Evolutionary conservation across 495 filamentous ascomycete genomes (phyloP).

Genomic region (Xylaria sp.): DNA sequence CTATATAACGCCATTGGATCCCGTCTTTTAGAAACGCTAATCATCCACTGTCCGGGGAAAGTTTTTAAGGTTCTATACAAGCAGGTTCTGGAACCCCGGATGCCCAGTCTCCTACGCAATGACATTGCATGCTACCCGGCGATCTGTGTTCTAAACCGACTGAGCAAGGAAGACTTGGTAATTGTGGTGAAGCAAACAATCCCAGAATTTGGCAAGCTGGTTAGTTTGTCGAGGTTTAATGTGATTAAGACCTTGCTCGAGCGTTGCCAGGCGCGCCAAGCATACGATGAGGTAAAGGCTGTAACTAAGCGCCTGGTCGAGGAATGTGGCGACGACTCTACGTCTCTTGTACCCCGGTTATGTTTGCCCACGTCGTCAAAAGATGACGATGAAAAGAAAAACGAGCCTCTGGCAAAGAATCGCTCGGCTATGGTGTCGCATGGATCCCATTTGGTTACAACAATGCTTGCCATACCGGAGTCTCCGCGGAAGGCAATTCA

Average conservation of each 20-base stretch:
- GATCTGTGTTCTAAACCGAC: constrained; percentile 76
- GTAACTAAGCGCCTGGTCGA: constrained; percentile 66
- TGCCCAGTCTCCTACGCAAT: constrained; percentile 81
- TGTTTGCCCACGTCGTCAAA: constrained; percentile 56
- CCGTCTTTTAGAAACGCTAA: constrained; percentile 83
- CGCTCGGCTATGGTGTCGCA: constrained; percentile 52
- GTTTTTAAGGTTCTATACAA: constrained; percentile 85
- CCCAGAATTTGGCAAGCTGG: constrained; percentile 70
- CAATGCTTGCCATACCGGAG: constrained; percentile 53
- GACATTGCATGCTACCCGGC: constrained; percentile 88
- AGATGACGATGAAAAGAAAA: constrained; percentile 45
- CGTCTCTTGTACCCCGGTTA: constrained; percentile 62
- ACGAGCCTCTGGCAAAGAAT: constrained; percentile 49
- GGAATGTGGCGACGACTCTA: constrained; percentile 63
- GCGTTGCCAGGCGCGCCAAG: constrained; percentile 70
- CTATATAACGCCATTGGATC: constrained; percentile 91
- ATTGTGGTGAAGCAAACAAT: constrained; percentile 70
- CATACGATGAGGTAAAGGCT: constrained; percentile 61
- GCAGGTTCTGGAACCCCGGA: constrained; percentile 74
- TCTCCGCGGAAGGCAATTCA: constrained; percentile 50
- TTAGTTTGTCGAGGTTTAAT: constrained; percentile 75
- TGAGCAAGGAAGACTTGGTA: constrained; percentile 82
- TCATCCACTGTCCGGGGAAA: constrained; percentile 80
- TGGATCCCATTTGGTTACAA: constrained; percentile 50
- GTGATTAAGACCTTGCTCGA: constrained; percentile 84